Evolutionary conservation across 2,329 filamentous ascomycete species (phyloP).

Genomic region (Colletotrichum eleusines): DNA sequence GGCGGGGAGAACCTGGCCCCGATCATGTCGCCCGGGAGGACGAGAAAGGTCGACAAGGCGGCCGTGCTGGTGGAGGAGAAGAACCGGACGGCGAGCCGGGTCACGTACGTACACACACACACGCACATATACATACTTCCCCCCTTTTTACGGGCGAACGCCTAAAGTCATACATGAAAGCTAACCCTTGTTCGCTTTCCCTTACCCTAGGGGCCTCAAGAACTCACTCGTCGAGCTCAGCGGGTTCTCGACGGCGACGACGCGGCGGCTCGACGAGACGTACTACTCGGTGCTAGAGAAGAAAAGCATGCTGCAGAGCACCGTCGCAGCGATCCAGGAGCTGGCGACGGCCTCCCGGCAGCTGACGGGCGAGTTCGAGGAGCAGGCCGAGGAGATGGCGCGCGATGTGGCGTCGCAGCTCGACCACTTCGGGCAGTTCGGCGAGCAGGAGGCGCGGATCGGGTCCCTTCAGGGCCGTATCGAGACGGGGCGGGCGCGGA

Average conservation of each 20-base stretch:
- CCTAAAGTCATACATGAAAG: not conserved
- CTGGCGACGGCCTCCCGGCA: constrained; percentile 72
- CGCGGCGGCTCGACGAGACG: constrained; percentile 76
- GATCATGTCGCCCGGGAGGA: constrained; percentile 26
- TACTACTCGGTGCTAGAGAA: constrained; percentile 82
- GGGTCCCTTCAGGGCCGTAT: constrained; percentile 72
- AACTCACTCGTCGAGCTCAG: constrained; percentile 67
- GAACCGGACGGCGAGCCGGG: constrained; percentile 53
- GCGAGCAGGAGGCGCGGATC: constrained; percentile 74
- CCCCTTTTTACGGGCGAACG: not conserved
- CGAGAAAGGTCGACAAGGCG: constrained; percentile 50
- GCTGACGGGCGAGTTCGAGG: constrained; percentile 69
- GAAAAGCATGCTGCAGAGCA: constrained; percentile 72
- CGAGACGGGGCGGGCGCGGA: constrained; percentile 68
- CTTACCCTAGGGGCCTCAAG: constrained; percentile 60
- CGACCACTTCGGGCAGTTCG: constrained; percentile 70
- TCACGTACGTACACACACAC: constrained; percentile 53
- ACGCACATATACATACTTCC: not conserved
- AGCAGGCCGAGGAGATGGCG: constrained; percentile 69
- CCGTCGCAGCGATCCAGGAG: constrained; percentile 73
- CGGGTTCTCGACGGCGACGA: constrained; percentile 71
- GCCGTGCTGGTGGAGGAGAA: constrained; percentile 57
- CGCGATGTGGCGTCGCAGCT: constrained; percentile 72
- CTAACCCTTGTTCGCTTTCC: not conserved
- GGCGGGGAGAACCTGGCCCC: constrained; percentile 29